phyloP scores from a whole-genome alignment of 176 grass and related monocot genomes.

The Cenchrus fungigraminus region DNA sequence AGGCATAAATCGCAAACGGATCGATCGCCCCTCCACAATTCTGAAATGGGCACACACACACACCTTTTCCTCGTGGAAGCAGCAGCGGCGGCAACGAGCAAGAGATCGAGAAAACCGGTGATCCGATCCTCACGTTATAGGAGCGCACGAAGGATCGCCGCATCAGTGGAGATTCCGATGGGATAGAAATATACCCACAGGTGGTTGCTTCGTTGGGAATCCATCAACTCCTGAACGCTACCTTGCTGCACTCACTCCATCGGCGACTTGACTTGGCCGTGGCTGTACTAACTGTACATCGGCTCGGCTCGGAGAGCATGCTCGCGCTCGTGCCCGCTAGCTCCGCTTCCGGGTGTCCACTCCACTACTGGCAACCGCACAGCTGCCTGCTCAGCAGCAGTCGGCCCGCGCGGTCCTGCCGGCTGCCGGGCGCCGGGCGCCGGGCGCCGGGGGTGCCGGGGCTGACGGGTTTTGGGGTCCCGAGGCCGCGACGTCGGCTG shows the following conservation, averaged over 20 bases:
- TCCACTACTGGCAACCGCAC: too few relatives aligned
- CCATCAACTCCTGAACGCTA: background rate
- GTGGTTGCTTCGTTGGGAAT: conserved; percentile 22
- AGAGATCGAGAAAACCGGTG: background rate
- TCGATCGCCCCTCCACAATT: background rate
- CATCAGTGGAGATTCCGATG: conserved; percentile 6
- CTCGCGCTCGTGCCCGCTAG: too few relatives aligned
- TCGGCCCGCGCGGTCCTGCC: background rate
- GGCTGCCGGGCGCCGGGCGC: too few relatives aligned
- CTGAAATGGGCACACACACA: background rate
- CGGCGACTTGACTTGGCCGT: background rate
- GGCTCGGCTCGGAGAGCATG: too few relatives aligned
- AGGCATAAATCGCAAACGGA: conserved; percentile 13
- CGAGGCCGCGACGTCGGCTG: too few relatives aligned
- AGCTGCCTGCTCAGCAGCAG: too few relatives aligned
- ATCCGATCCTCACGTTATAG: background rate
- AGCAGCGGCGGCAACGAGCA: background rate
- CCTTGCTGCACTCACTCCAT: too few relatives aligned
- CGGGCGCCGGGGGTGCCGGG: too few relatives aligned
- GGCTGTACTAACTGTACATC: too few relatives aligned
- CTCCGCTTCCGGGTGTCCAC: too few relatives aligned
- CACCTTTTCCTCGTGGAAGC: background rate
- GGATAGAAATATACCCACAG: conserved; percentile 19
- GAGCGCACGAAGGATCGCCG: background rate
- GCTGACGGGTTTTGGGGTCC: too few relatives aligned